Base-by-base conservation (phyloP, 257 asterid species). In the Plantago major region DNA sequence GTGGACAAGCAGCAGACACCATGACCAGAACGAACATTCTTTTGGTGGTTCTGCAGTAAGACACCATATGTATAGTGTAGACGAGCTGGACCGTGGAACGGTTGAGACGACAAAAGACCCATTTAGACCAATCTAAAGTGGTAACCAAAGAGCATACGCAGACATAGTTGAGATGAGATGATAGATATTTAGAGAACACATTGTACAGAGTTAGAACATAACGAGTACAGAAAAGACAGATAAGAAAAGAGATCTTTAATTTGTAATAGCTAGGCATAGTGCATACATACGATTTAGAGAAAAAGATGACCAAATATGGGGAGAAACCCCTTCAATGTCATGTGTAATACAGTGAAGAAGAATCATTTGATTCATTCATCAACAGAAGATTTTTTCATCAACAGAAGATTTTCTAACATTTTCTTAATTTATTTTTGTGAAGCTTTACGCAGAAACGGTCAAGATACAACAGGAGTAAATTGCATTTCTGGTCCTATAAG, bases 21-120 rank as follows among this genome's bases (percentile, higher is more conserved):
- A 80, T 42, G 73, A 70, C 18, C 67, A 65, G 2, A 61, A 55
- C 18, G 75, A 60, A 9, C 76, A 46, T 63, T 61, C 74, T 58
- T 55, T 63, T 0, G 81, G 67, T 17, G 67, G 78, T 54, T 83
- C 94, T 3, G 83, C 95, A 0, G 76, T 87, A 33, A 87, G 72
- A 15, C 96, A 89, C 15, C 75, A 69, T 60, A 66, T 60, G 48
- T 11, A 45, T 22, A 52, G 33, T 50, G 68, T 33, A 12, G 67
- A 67, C 13, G 65, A 16, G 58, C 42, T 78, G 18, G 92, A 83
- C 74, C 58, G 65, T 9, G 86, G 81, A 53, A 30, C 59, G 3
- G 65, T 37, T 15, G 63, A 66, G 52, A 60, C 67, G 12, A 26
- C 40, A 14, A 63, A 19, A 9, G 14, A 33, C 0, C 62, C 65